These are phyloP conservation scores for Starmerella powellii DNA, from an alignment of 805 yeast species.

Conservation along the genomic window DNA sequence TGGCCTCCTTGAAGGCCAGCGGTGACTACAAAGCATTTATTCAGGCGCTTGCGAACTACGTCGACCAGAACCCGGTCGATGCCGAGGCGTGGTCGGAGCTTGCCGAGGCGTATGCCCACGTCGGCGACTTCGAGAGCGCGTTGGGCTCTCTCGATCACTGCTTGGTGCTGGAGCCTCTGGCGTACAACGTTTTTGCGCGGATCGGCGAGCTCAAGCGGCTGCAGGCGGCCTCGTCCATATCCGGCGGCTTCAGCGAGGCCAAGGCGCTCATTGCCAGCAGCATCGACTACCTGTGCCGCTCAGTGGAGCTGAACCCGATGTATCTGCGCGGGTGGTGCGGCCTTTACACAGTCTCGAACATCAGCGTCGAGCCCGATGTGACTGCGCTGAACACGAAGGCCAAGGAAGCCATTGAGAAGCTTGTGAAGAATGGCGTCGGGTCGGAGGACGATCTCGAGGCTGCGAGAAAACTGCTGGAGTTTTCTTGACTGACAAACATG, in stretches of 20 bases:
- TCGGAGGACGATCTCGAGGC: conserved; percentile 31
- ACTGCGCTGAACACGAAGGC: conserved; percentile 32
- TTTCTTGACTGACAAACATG: background rate
- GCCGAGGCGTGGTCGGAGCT: conserved; percentile 68
- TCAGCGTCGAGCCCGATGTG: background rate
- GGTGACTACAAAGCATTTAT: conserved; percentile 37
- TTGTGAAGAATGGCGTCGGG: conserved; percentile 27
- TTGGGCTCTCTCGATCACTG: conserved; percentile 60
- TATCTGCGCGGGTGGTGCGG: conserved; percentile 70
- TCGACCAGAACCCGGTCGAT: conserved; percentile 63
- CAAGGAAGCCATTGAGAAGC: conserved; percentile 28
- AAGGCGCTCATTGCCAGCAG: conserved; percentile 20
- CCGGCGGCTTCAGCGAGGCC: conserved; percentile 17
- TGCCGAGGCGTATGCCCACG: conserved; percentile 45
- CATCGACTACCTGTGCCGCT: conserved; percentile 44
- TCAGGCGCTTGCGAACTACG: conserved; percentile 39
- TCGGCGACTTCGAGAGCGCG: conserved; percentile 57
- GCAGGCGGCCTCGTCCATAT: conserved; percentile 18
- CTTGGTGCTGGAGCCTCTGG: conserved; percentile 52
- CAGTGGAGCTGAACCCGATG: conserved; percentile 64
- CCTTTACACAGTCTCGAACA: conserved; percentile 29
- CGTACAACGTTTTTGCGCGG: conserved; percentile 52
- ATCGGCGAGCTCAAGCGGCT: conserved; percentile 41
- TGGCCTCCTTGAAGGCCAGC: conserved; percentile 24
- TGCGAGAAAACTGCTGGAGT: conserved; percentile 26